phyloP scores from a whole-genome alignment of 1,284 basidiomycete genomes.

The Malassezia caprae region DNA sequence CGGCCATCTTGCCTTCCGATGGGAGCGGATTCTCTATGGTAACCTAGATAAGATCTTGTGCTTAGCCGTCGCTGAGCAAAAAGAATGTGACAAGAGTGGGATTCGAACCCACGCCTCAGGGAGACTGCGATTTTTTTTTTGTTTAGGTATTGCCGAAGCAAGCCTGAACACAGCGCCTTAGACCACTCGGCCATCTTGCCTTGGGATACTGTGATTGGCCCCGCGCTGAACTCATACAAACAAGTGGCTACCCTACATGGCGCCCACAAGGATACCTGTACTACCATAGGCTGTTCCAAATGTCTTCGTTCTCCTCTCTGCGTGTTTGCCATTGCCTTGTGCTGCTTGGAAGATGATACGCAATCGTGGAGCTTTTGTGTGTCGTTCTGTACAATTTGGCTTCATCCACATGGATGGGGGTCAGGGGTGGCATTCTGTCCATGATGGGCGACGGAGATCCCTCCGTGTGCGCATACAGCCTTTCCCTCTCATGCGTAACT shows the following conservation, averaged over 20 bases:
- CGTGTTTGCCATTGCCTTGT: not conserved
- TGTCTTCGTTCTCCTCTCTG: not conserved
- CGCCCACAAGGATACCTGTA: not conserved
- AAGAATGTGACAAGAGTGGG: slow-evolving; percentile 26
- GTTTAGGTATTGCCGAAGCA: slow-evolving; percentile 16
- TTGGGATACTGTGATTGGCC: not conserved
- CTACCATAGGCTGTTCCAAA: not conserved
- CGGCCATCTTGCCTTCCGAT: slow-evolving; percentile 31
- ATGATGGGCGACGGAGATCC: not conserved
- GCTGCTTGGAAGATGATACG: not conserved
- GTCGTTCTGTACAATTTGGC: not conserved
- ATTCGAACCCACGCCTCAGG: slow-evolving; percentile 32
- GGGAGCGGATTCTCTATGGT: not conserved
- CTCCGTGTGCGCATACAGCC: not conserved
- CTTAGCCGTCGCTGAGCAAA: slow-evolving; percentile 12
- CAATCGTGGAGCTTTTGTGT: not conserved
- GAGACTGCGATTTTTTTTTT: slow-evolving; percentile 20
- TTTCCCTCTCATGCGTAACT: not conserved
- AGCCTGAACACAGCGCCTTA: slow-evolving; percentile 32
- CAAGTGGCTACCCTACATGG: not conserved
- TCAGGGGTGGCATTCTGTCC: not conserved
- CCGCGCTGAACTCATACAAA: not conserved
- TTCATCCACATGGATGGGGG: not conserved
- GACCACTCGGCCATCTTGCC: slow-evolving; percentile 40
- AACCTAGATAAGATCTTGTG: slow-evolving; percentile 1